These are phyloP conservation scores for Stellera chamaejasme DNA, from an alignment of 345 rosid genomes.

Conservation along the genomic window DNA sequence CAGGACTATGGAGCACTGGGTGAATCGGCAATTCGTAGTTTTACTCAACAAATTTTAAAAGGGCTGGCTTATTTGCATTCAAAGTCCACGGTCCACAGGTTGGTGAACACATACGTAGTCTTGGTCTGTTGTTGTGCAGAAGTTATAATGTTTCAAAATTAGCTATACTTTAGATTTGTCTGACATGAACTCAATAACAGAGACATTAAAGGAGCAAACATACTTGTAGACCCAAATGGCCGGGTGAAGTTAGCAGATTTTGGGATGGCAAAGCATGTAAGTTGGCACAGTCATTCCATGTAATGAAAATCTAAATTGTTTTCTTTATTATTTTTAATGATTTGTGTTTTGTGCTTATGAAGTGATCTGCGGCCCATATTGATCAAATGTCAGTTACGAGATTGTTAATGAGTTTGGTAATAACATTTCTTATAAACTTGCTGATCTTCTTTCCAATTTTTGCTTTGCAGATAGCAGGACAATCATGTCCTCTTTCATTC, in stretches of 20 bases:
- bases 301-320: too few species aligned
- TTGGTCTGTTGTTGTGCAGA: conserved; percentile 2
- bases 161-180: conserved; percentile 2
- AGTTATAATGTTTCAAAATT: not conserved
- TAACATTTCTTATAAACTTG: not conserved
- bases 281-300: conserved; percentile 15
- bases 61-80: conserved; percentile 70
- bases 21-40: conserved; percentile 58
- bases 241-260: conserved; percentile 77
- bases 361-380: conserved; percentile 1
- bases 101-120: conserved; percentile 12
- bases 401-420: not conserved
- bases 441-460: not conserved
- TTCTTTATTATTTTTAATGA: conserved; percentile 2
- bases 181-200: conserved; percentile 25
- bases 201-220: conserved; percentile 81
- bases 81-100: conserved; percentile 69
- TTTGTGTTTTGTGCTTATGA: not conserved
- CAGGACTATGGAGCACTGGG: conserved; percentile 73
- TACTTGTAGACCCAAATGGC: conserved; percentile 68
- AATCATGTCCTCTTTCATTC: conserved; percentile 67
- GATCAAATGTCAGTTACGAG: not conserved
- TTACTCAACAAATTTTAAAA: conserved; percentile 66
- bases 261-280: conserved; percentile 91
- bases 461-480: conserved; percentile 60